Percentiles rank a stretch among this genome's conserved stretches.
phyloP scores from a whole-genome alignment of 2,329 filamentous ascomycete species.

The Diaporthe batatas region DNA sequence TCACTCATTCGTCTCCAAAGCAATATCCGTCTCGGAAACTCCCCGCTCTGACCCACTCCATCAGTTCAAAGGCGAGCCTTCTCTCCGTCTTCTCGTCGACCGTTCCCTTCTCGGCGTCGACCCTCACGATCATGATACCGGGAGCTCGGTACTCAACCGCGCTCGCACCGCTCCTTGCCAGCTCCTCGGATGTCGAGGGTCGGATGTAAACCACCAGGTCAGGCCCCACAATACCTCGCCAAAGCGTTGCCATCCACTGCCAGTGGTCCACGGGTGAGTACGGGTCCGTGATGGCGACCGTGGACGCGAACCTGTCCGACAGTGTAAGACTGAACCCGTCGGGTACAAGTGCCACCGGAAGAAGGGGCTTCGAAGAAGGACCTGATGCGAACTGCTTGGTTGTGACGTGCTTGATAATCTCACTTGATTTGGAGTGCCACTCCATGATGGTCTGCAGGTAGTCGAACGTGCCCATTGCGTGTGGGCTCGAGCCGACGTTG shows the following conservation, averaged over 20 bases:
- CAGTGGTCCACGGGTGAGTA: constrained; percentile 92
- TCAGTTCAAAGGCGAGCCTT: constrained; percentile 86
- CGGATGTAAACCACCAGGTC: constrained; percentile 82
- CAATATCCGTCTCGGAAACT: constrained; percentile 54
- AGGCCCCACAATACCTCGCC: constrained; percentile 86
- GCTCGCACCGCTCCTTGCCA: constrained; percentile 53
- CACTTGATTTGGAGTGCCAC: constrained; percentile 82
- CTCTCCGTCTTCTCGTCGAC: constrained; percentile 79
- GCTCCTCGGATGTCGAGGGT: constrained; percentile 52
- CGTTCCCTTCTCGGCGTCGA: constrained; percentile 54
- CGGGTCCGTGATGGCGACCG: constrained; percentile 79
- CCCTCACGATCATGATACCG: constrained; percentile 67
- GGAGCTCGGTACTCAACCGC: constrained; percentile 70
- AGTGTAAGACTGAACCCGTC: constrained; percentile 84
- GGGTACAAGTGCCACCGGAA: constrained; percentile 82
- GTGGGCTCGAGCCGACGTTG: not conserved
- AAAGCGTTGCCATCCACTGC: constrained; percentile 96
- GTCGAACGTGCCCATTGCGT: constrained; percentile 46
- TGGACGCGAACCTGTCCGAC: constrained; percentile 80
- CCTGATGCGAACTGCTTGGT: constrained; percentile 43
- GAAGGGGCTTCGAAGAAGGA: constrained; percentile 44
- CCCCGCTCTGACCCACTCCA: constrained; percentile 78
- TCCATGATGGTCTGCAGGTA: constrained; percentile 77
- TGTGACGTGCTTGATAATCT: constrained; percentile 72
- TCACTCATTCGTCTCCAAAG: constrained; percentile 9